A percentile compares a stretch with the other conserved stretches of the same genome.
Conservation (phyloP, 1,284 basidiomycete species). For the Schizophyllum commune region DNA sequence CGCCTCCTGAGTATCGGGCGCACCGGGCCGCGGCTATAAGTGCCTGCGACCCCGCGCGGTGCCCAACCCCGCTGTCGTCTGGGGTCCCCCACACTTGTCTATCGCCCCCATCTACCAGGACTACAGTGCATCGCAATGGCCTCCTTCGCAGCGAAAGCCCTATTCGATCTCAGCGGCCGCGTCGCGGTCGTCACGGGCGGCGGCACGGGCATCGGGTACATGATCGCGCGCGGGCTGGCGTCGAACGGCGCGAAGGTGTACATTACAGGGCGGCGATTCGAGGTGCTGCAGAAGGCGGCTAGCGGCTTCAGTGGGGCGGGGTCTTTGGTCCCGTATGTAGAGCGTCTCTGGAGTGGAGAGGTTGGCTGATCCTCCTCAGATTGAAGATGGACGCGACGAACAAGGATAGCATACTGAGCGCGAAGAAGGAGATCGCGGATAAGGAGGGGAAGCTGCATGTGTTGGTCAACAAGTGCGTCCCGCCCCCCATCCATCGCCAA, state of each 20-base stretch:
- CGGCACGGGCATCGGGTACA: constrained; percentile 72
- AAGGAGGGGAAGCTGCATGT: constrained; percentile 69
- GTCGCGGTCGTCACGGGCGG: constrained; percentile 75
- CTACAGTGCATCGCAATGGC: neutral
- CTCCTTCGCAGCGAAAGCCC: neutral
- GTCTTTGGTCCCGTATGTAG: constrained; percentile 48
- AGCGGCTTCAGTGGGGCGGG: constrained; percentile 31
- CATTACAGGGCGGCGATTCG: constrained; percentile 60
- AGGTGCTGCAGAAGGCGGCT: constrained; percentile 52
- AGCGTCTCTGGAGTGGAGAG: constrained; percentile 6
- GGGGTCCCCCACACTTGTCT: neutral
- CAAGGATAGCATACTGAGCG: constrained; percentile 55
- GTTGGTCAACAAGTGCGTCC: constrained; percentile 69
- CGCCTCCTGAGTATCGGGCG: constrained; percentile 6
- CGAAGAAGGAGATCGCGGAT: constrained; percentile 43
- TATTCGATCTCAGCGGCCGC: constrained; percentile 49
- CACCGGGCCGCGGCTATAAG: constrained; percentile 8
- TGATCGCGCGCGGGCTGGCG: constrained; percentile 70
- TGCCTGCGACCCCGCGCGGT: too few relatives aligned
- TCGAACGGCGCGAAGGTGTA: constrained; percentile 78
- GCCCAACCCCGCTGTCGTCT: too few relatives aligned
- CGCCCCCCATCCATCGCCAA: neutral
- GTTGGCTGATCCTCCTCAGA: neutral
- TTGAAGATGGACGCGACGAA: constrained; percentile 58
- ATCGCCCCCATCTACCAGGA: neutral